phyloP scores from a whole-genome alignment of 2,329 filamentous ascomycete genomes.

The Stachybotrys echinatus region DNA sequence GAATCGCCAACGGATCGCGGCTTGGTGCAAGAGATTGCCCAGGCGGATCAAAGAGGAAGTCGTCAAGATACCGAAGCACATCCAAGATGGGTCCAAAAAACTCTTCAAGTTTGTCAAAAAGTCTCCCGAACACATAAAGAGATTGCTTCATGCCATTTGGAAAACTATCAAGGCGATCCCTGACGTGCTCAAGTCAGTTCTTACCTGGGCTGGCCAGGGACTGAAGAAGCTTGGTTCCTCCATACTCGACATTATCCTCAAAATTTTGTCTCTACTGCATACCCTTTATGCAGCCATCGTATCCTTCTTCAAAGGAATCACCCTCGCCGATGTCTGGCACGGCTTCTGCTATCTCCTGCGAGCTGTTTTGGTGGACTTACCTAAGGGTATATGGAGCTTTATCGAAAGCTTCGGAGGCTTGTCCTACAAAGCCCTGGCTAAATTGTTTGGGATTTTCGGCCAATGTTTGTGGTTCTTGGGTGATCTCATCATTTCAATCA shows the following conservation, averaged over 20 bases:
- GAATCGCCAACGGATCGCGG: slow-evolving; percentile 17
- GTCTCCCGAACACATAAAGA: slow-evolving; percentile 10
- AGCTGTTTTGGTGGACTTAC: slow-evolving; percentile 25
- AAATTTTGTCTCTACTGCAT: slow-evolving; percentile 26
- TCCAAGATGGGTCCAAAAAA: slow-evolving; percentile 12
- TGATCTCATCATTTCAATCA: slow-evolving; percentile 18
- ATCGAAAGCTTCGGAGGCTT: slow-evolving; percentile 15
- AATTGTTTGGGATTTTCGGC: slow-evolving; percentile 24
- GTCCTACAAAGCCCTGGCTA: slow-evolving; percentile 18
- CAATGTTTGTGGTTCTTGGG: slow-evolving; percentile 18
- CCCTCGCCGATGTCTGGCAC: slow-evolving; percentile 32
- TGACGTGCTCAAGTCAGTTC: slow-evolving; percentile 15
- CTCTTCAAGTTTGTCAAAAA: slow-evolving; percentile 3
- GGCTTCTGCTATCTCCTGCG: slow-evolving; percentile 22
- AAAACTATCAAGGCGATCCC: slow-evolving; percentile 15
- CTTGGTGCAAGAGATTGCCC: slow-evolving; percentile 20
- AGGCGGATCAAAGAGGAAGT: slow-evolving; percentile 9
- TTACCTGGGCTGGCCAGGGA: slow-evolving; percentile 22
- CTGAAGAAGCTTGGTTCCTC: slow-evolving; percentile 18
- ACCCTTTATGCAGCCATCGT: slow-evolving; percentile 26
- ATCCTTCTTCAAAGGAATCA: slow-evolving; percentile 27
- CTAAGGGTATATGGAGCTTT: slow-evolving; percentile 18
- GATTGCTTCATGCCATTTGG: slow-evolving; percentile 10
- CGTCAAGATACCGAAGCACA: slow-evolving; percentile 17
- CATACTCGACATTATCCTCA: slow-evolving; percentile 15